Base-by-base conservation (phyloP, 2,329 filamentous ascomycete genomes). In the Sporothrix brasiliensis region DNA sequence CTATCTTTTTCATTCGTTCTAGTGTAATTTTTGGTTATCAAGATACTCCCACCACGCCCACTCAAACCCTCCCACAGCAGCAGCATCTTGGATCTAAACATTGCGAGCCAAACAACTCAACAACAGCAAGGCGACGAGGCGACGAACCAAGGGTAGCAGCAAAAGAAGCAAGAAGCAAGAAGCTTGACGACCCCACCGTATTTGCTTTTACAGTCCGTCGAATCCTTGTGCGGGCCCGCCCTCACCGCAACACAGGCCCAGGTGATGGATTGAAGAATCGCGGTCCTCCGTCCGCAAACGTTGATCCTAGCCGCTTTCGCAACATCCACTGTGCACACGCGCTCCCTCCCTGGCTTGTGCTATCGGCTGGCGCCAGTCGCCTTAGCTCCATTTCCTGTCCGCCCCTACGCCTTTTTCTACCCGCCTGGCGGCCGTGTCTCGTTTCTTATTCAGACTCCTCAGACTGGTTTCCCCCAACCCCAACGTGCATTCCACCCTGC, bases 401-500 rank as follows among this genome's bases (percentile, higher is more conserved):
- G 44, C 19, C 44, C 52, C 14, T 47, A 61, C 56, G 34, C 34
- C 56, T 60, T 41, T 61, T 44, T 44, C 34, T n/a, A 50, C 24
- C 34, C 16, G 63, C 54, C 49, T 54, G 30, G 49, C 49, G 19
- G 19, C 44, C 44, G 49, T 53, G 63, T 67, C 65, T 67, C 44
- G 50, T 50, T 39, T 44, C 34, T 67, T 53, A 67, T 53, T 53
- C 63, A 53, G 63, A 67, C 63, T 34, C 34, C 19, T 34, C 1
- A 16, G 41, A 44, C 4, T 44, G 41, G 41, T n/a, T 3, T 21
- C 21, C 58, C 39, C 34, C 34, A 34, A 34, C 34, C 1, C 34
- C 41, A 44, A 27, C 58, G 58, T 21, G 58, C 39, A 63, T 63
- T 63, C 58, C 39, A 63, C 58, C 39, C 49, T n/a, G 47, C 63